Base-by-base conservation (phyloP, 148 eudicot genomes). In the Rhododendron ferrugineum region DNA sequence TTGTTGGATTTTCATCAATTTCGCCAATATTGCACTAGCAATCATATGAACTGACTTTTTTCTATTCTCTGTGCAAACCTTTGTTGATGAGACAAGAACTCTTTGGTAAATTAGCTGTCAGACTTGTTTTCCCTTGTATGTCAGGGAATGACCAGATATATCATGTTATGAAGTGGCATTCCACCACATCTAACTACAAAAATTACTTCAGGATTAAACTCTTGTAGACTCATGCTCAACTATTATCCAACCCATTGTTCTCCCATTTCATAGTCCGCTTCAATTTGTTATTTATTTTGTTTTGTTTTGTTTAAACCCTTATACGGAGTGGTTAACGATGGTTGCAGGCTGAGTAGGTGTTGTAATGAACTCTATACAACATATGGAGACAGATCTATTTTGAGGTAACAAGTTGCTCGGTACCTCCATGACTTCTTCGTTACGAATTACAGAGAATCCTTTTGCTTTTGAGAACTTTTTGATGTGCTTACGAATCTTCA, bases 271-370 rank as follows among this genome's bases (percentile, higher is more conserved):
- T n/a, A 20, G 16, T 75, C 11, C 34, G 9, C 7, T 50, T 37
- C 13, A 15, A n/a, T 6, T 66, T 26, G 46, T 26, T 34, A 30
- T 50, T 73, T 73, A 22, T 20, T 50, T 73, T 11, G 26, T 62
- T 28, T 30, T 30, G 75, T 70, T 28, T 30, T 30, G 75, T 70
- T 70, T 28, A 70, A 70, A 32, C 34, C 80, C 37, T 50, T 36
- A 73, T n/a, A 46, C 34, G 8, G 22, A 26, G 23, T 34, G 34
- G 20, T 75, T 23, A 2, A 72, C 4, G 34, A 22, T 84, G 49
- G 58, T 74, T 84, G 70, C 85, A 84, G 85, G 72, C 85, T 75
- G 85, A 44, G 34, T 74, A 84, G 85, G 16, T 75, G 36, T 37
- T 54, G 80, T 28, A 26, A 28, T 70, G 16, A 28, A 72, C 10